Evolutionary conservation across 768 basidiomycete genomes (phyloP).

Genomic region (Xanthoconium stramineum): DNA sequence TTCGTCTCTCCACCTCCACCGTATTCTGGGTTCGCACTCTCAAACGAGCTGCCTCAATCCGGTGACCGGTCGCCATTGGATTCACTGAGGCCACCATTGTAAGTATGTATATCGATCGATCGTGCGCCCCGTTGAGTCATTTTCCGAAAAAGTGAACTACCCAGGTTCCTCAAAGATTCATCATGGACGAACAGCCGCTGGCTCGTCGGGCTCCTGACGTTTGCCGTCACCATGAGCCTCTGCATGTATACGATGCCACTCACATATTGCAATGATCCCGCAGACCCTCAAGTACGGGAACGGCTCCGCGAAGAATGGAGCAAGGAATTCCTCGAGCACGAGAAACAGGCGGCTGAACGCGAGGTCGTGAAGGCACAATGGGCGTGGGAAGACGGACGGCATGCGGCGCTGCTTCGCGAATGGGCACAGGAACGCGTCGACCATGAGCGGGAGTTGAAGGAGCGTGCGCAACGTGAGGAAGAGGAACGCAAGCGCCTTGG

Average conservation of each 20-base stretch:
- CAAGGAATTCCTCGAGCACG: slow-evolving; percentile 16
- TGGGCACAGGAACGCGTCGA: slow-evolving; percentile 21
- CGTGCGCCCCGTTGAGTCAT: not conserved
- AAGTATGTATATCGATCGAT: not conserved
- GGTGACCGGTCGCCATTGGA: not conserved
- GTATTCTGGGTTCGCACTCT: not conserved
- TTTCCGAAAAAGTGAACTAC: not conserved
- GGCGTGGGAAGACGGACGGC: slow-evolving; percentile 19
- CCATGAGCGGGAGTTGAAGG: slow-evolving; percentile 16
- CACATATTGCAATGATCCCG: slow-evolving; percentile 19
- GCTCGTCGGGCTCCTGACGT: not conserved
- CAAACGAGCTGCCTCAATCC: not conserved
- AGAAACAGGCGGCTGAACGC: slow-evolving; percentile 10
- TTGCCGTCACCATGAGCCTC: not conserved
- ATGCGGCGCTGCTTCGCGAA: slow-evolving; percentile 1
- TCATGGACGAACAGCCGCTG: not conserved
- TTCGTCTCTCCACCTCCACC: slow-evolving; percentile 6
- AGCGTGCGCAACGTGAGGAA: slow-evolving; percentile 17
- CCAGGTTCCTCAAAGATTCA: not conserved
- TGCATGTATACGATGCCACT: slow-evolving; percentile 8
- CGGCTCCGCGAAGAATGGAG: slow-evolving; percentile 21
- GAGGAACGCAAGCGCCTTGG: slow-evolving; percentile 17
- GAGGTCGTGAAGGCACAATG: slow-evolving; percentile 13
- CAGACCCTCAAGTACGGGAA: slow-evolving; percentile 18
- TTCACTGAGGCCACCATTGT: not conserved